Base-by-base conservation (phyloP, 192 early-diverging fungal species). In the Coemansia umbellata region DNA sequence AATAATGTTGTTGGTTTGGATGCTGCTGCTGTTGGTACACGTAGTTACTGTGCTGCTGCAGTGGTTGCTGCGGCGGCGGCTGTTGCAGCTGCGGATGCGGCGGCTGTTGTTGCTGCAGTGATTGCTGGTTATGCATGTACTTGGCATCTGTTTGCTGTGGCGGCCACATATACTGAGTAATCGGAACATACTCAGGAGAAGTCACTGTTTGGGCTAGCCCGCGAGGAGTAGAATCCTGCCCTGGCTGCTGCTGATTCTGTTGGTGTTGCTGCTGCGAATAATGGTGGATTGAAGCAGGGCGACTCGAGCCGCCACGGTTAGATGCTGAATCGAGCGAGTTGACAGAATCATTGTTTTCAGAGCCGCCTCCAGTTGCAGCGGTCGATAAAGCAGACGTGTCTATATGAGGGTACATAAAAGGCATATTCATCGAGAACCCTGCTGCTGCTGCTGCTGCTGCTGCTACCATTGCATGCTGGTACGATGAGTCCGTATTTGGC, bases 291-390 rank as follows among this genome's bases (percentile, higher is more conserved):
- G 27, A 48, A n/a, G 55, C 37, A 6, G 50, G 33, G 44, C 49
- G 52, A 3, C 31, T 19, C 10, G 37, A 10, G 18, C 42, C 54
- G 14, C 58, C 66, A 3, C 55, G 53, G 55, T 62, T 74, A 8
- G 63, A 62, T 18, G 49, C n/a, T 8, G 71, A 59, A 19, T 74
- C 71, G 3, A 51, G 23, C 27, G 71, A 74, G 31, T 67, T 41
- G 17, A 63, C 60, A n/a, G 71, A 74, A 8, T 65, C 71, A 52
- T 55, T 74, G 64, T 74, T 62, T 31, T 74, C 63, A 14, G 71
- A 63, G 1, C 63, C 70, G 1, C 63, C 70, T 7, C 71, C 71
- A 1, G 64, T 74, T 14, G 71, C 71, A 9, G 64, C 71, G 5
- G 63, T 66, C 5, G 71, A 74, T 13, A 67, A 11, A 23, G 51